A percentile compares a stretch with the other conserved stretches of the same genome.
Evolutionary conservation across 1,284 basidiomycete species (phyloP).

Genomic region (Sporisorium scitamineum): DNA sequence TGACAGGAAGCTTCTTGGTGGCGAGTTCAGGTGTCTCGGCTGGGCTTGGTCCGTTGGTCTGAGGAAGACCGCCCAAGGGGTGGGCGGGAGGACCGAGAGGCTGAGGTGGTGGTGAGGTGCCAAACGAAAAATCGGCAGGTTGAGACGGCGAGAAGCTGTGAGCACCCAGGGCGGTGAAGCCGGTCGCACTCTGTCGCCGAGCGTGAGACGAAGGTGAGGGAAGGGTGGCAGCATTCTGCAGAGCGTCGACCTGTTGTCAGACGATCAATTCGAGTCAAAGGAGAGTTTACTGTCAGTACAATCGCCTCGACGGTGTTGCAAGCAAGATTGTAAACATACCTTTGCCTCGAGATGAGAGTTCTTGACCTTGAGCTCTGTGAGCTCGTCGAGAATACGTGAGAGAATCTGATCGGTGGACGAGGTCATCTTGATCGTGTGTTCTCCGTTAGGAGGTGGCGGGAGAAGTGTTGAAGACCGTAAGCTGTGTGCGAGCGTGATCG

Average conservation of each 20-base stretch:
- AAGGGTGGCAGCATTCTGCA: conserved; percentile 51
- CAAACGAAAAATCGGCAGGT: conserved; percentile 35
- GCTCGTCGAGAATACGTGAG: conserved; percentile 55
- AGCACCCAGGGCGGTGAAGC: conserved; percentile 48
- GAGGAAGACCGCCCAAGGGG: conserved; percentile 29
- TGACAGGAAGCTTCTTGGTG: conserved; percentile 22
- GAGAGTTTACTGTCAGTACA: background rate
- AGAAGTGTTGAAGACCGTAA: too few relatives aligned
- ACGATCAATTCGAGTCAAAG: background rate
- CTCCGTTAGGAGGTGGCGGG: background rate
- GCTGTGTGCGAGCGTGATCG: too few relatives aligned
- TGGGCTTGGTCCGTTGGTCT: conserved; percentile 56
- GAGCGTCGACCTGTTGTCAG: conserved; percentile 37
- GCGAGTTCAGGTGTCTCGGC: conserved; percentile 53
- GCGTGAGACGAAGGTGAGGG: conserved; percentile 49
- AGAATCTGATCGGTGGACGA: conserved; percentile 49
- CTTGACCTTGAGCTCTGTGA: conserved; percentile 58
- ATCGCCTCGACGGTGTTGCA: background rate
- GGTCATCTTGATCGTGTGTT: conserved; percentile 13
- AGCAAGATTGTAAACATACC: conserved; percentile 35
- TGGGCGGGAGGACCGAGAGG: conserved; percentile 55
- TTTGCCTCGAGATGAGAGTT: conserved; percentile 63
- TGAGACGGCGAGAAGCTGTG: conserved; percentile 46
- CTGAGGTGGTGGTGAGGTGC: conserved; percentile 55
- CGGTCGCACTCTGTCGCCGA: conserved; percentile 46